Base-by-base conservation (phyloP, 1,139 yeast genomes). In the Lodderomyces metapsilosis region DNA sequence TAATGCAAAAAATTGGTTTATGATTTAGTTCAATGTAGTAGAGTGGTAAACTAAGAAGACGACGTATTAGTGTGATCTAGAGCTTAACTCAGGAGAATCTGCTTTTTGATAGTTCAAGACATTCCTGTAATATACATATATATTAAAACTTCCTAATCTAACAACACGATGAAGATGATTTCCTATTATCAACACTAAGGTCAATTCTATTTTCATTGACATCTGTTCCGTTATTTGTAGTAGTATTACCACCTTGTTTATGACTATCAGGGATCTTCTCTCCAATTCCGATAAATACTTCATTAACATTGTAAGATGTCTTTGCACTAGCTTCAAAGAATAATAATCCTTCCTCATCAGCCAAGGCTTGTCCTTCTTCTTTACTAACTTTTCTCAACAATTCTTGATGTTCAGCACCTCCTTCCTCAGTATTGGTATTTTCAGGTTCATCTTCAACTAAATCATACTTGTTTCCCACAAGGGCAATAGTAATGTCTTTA, bases 301-400 rank as follows among this genome's bases (percentile, higher is more conserved):
- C 88, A 44, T 78, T 78, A 32, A 94, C 89, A 50, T 88, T 86
- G 54, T 79, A 76, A 11, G 96, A 92, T 1, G 95, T 82, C 66
- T 91, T 92, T 7, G 99, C 99, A 59, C 96, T 86, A 1, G 95
- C 94, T 63, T 94, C 98, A 54, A 83, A 85, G 61, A 88, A 91
- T 38, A 91, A 62, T 40, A 94, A 73, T 1, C 85, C 85, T 48
- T 88, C 85, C 56, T 88, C 96, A 37, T 68, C 72, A 6, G 78
- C 78, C 48, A 91, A 73, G 45, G 76, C 78, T 62, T 84, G 74
- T 34, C 96, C 98, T 60, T 92, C 98, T 53, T 86, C 91, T 37
- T 76, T 71, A 22, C 89, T 82, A n/a, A 92, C 96, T 61, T 87
- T 87, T 53, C 98, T 76, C 48, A 80, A 58, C 22, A 52, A 47